phyloP scores from a whole-genome alignment of 352 stramenopile genomes.

The Pythium phragmiticola region DNA sequence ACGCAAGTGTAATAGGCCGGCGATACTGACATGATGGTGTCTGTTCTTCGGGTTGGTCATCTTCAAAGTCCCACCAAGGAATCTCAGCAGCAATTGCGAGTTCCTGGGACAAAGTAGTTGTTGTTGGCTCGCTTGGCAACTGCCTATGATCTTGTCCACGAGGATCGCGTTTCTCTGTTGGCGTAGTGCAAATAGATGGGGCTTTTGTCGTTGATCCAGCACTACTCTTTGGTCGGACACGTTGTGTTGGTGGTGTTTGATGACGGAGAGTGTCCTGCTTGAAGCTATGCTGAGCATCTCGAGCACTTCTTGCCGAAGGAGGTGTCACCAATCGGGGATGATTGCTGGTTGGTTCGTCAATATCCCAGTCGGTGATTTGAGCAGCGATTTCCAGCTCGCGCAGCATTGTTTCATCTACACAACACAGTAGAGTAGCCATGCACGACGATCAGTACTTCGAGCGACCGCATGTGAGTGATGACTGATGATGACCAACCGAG shows the following conservation, averaged over 20 bases:
- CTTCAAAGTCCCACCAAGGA: conserved; percentile 25
- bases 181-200: neutral
- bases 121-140: neutral
- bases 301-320: conserved; percentile 6
- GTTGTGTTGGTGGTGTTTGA: too few relatives aligned
- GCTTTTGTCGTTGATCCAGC: neutral
- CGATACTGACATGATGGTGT: too few relatives aligned
- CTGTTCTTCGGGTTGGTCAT: neutral
- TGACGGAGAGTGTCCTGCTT: too few relatives aligned
- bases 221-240: too few relatives aligned
- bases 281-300: neutral
- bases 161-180: neutral
- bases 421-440: neutral
- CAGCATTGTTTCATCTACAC: conserved; percentile 18
- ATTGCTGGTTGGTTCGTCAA: conserved; percentile 26
- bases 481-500: neutral
- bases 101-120: conserved; percentile 20
- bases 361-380: conserved; percentile 55
- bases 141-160: neutral
- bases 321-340: conserved; percentile 21
- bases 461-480: neutral
- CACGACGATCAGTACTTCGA: neutral
- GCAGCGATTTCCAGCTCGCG: conserved; percentile 50
- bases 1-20: too few relatives aligned
- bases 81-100: conserved; percentile 26